These are phyloP conservation scores for Puccinellia tenuiflora DNA, from an alignment of 176 grass and related monocot species.

Conservation along the genomic window DNA sequence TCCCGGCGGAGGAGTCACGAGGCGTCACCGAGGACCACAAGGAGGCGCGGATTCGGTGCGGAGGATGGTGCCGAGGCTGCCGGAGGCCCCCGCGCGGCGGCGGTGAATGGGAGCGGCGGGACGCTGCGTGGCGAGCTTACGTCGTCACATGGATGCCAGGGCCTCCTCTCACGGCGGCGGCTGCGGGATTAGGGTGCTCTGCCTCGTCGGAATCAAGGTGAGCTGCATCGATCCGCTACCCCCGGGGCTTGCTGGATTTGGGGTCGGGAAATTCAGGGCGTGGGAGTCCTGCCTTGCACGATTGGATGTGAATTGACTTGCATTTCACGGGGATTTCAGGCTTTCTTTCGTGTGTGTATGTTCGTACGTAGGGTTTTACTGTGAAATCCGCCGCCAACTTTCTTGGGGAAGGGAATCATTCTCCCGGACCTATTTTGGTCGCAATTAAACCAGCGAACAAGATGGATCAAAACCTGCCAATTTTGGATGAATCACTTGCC, in stretches of 20 bases:
- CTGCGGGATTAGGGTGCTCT: slow-evolving; percentile 36
- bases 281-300: neutral
- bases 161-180: neutral
- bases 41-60: neutral
- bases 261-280: neutral
- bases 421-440: neutral
- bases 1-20: neutral
- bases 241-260: neutral
- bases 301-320: neutral
- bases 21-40: neutral
- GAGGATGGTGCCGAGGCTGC: slow-evolving; percentile 12
- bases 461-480: neutral
- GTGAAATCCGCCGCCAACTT: neutral
- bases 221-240: slow-evolving; percentile 29
- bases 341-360: no score
- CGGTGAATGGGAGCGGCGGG: slow-evolving; percentile 49
- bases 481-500: neutral
- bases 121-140: neutral
- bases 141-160: slow-evolving; percentile 39
- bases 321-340: neutral
- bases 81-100: slow-evolving; percentile 6
- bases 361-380: slow-evolving; percentile 47
- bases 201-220: slow-evolving; percentile 39
- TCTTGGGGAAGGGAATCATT: neutral
- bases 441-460: neutral